Conservation (phyloP, 2,329 filamentous ascomycete genomes). For the Blumeria hordei region DNA sequence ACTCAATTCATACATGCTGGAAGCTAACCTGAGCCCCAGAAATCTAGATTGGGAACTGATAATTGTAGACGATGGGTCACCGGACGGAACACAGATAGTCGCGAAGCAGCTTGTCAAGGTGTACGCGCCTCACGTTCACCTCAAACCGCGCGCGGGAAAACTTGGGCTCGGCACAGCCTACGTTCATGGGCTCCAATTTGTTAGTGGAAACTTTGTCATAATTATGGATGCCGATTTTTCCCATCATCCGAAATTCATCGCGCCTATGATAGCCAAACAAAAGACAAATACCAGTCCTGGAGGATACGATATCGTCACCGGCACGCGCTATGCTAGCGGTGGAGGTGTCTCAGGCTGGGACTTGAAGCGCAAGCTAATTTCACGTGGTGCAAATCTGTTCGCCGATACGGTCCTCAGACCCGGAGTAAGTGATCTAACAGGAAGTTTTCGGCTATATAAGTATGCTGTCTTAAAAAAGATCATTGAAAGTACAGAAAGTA, state of each 20-base stretch:
- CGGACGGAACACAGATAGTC: constrained; percentile 80
- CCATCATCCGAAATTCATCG: constrained; percentile 98
- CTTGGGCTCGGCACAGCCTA: constrained; percentile 14
- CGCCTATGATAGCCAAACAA: constrained; percentile 72
- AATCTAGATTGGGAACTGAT: constrained; percentile 93
- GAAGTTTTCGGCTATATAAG: constrained; percentile 89
- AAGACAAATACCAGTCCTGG: constrained; percentile 24
- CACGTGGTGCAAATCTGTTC: constrained; percentile 75
- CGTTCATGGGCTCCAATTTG: constrained; percentile 39
- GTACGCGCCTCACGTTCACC: constrained; percentile 56
- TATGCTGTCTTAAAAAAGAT: constrained; percentile 71
- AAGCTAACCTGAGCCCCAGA: constrained; percentile 22
- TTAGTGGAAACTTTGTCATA: constrained; percentile 82
- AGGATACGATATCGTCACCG: constrained; percentile 90
- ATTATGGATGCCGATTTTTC: constrained; percentile 99
- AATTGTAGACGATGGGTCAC: constrained; percentile 93
- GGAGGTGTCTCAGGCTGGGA: constrained; percentile 94
- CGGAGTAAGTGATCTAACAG: constrained; percentile 86
- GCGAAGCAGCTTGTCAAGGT: constrained; percentile 74
- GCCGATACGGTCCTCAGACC: constrained; percentile 84
- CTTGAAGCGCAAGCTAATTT: constrained; percentile 67
- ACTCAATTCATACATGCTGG: not conserved
- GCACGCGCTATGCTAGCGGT: constrained; percentile 74
- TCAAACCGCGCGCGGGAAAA: constrained; percentile 70
- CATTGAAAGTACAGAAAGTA: constrained; percentile 74